phyloP scores from a whole-genome alignment of 176 grass and related monocot genomes.

The Thinopyrum elongatum region DNA sequence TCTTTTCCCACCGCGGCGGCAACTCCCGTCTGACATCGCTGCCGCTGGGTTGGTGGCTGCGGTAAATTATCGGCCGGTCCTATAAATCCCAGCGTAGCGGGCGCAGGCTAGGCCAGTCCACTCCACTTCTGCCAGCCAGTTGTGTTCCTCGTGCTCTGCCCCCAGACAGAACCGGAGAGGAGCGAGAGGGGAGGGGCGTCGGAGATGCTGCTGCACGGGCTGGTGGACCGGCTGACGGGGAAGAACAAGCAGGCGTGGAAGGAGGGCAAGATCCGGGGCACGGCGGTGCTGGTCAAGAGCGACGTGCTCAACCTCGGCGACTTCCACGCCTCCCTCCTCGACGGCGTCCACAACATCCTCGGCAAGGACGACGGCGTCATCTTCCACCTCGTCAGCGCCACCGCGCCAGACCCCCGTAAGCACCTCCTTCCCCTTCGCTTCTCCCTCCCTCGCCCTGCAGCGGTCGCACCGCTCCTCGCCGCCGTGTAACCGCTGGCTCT shows the following conservation, averaged over 20 bases:
- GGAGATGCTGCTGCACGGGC: slow-evolving; percentile 42
- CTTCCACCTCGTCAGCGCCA: slow-evolving; percentile 79
- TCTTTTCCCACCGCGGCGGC: too few species aligned
- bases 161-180: too few species aligned
- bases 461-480: neutral
- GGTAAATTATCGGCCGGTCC: neutral
- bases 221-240: slow-evolving; percentile 47
- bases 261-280: slow-evolving; percentile 54
- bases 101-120: neutral
- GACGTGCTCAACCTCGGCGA: slow-evolving; percentile 53
- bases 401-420: slow-evolving; percentile 52
- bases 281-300: slow-evolving; percentile 53
- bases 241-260: slow-evolving; percentile 55
- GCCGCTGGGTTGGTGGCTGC: neutral
- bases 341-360: slow-evolving; percentile 54
- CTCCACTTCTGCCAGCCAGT: too few species aligned
- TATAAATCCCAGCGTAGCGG: neutral
- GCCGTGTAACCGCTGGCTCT: neutral
- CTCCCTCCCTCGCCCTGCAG: neutral
- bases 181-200: too few species aligned
- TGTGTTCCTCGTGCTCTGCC: too few species aligned
- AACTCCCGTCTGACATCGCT: neutral
- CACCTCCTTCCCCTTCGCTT: accelerated
- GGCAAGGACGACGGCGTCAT: slow-evolving; percentile 37
- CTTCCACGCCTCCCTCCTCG: slow-evolving; percentile 61